Evolutionary conservation across 805 yeast genomes (phyloP).

Genomic region (Lachancea nothofagi): DNA sequence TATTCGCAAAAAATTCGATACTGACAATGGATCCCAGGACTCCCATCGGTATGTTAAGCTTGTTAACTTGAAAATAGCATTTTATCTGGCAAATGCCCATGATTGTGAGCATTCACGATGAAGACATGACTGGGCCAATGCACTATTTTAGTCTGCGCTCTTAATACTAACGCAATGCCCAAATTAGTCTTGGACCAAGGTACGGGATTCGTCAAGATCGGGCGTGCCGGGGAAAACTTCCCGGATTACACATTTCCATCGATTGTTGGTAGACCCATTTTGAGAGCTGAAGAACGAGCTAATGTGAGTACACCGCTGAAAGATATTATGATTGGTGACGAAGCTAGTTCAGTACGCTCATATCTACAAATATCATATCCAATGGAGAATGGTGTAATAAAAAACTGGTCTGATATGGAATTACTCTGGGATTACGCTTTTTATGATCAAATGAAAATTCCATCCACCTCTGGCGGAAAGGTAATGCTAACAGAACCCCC

Average conservation of each 20-base stretch:
- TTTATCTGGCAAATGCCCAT: no score
- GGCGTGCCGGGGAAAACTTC: slow-evolving; percentile 93
- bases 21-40: slow-evolving; percentile 30
- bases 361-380: slow-evolving; percentile 92
- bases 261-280: slow-evolving; percentile 93
- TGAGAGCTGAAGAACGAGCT: slow-evolving; percentile 92
- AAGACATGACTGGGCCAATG: no score
- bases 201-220: slow-evolving; percentile 96
- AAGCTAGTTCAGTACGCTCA: slow-evolving; percentile 86
- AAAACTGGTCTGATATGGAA: slow-evolving; percentile 98
- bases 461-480: slow-evolving; percentile 70
- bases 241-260: slow-evolving; percentile 97
- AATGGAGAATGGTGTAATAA: slow-evolving; percentile 97
- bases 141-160: no score
- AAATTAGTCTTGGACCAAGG: slow-evolving; percentile 87
- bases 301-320: slow-evolving; percentile 59
- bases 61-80: not conserved
- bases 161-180: not conserved
- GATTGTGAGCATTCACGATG: no score
- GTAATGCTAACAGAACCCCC: slow-evolving; percentile 95
- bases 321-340: slow-evolving; percentile 97
- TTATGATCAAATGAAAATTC: slow-evolving; percentile 79
- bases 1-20: no score
- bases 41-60: slow-evolving; percentile 30
- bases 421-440: slow-evolving; percentile 97